phyloP scores from a whole-genome alignment of 2,329 filamentous ascomycete genomes.

The Hymenoscyphus infarciens region DNA sequence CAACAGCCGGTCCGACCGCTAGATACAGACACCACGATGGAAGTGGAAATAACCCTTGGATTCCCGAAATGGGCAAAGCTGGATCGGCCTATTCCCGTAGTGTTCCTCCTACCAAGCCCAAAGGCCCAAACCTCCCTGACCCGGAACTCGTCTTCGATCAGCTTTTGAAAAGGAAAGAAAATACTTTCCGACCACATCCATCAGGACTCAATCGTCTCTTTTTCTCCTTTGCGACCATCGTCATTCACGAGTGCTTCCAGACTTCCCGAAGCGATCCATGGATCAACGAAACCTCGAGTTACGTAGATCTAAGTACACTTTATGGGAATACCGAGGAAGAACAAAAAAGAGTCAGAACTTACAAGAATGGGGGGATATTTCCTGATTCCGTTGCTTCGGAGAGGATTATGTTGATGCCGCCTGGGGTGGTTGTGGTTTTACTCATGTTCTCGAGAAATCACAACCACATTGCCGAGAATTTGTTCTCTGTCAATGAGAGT shows the following conservation, averaged over 20 bases:
- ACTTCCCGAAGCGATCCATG: slow-evolving; percentile 39
- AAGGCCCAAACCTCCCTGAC: slow-evolving; percentile 48
- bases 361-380: slow-evolving; percentile 41
- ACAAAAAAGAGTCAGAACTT: slow-evolving; percentile 42
- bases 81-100: slow-evolving; percentile 44
- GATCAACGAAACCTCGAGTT: slow-evolving; percentile 46
- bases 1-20: slow-evolving; percentile 43
- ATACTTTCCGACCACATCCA: slow-evolving; percentile 41
- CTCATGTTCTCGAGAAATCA: slow-evolving; percentile 46
- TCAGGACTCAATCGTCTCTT: slow-evolving; percentile 44
- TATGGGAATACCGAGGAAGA: slow-evolving; percentile 44
- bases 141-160: slow-evolving; percentile 46
- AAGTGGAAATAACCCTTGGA: slow-evolving; percentile 45
- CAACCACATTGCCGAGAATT: slow-evolving; percentile 41
- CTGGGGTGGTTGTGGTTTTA: slow-evolving; percentile 41
- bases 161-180: slow-evolving; percentile 40
- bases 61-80: slow-evolving; percentile 50
- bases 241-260: slow-evolving; percentile 48
- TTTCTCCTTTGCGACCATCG: slow-evolving; percentile 46
- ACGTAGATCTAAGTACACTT: slow-evolving; percentile 45
- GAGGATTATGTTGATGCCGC: slow-evolving; percentile 47
- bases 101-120: slow-evolving; percentile 44
- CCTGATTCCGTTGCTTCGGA: slow-evolving; percentile 44
- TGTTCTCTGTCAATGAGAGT: slow-evolving; percentile 42
- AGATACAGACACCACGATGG: slow-evolving; percentile 45